Evolutionary conservation across 1,139 yeast species (phyloP).

Genomic region (Magnusiomyces suaveolens): DNA sequence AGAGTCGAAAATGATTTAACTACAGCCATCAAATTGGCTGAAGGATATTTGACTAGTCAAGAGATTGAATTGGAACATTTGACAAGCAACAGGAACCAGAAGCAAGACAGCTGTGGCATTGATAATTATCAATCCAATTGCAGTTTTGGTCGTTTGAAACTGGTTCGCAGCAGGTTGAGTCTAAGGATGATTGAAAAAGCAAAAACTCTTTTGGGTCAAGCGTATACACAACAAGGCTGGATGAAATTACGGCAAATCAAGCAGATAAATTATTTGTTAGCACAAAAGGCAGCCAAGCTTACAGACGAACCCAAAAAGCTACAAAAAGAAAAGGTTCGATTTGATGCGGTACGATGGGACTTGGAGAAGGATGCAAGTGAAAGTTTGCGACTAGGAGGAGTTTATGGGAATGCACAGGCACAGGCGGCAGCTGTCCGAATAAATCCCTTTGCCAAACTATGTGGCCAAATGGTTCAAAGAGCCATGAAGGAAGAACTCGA

Average conservation of each 20-base stretch:
- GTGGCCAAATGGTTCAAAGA: constrained; percentile 28
- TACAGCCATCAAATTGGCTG: no score
- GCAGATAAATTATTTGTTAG: not conserved
- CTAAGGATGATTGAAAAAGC: not conserved
- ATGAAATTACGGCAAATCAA: not conserved
- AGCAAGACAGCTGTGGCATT: not conserved
- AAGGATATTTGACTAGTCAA: no score
- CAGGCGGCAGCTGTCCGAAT: constrained; percentile 23
- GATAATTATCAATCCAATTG: not conserved
- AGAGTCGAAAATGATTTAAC: no score
- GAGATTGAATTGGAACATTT: no score
- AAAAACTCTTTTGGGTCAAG: not conserved
- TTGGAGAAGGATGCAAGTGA: constrained; percentile 26
- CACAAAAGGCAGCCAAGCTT: no score
- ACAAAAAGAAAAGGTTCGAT: not conserved
- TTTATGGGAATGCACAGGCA: constrained; percentile 27
- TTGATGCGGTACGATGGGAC: constrained; percentile 19
- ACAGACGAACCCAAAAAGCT: no score
- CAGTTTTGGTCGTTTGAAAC: not conserved
- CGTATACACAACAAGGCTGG: not conserved
- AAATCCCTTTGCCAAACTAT: constrained; percentile 31
- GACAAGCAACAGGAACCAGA: no score
- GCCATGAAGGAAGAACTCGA: constrained; percentile 14
- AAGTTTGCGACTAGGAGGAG: constrained; percentile 24
- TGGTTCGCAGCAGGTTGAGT: not conserved